Evolutionary conservation across 257 asterid species (phyloP).

Genomic region (Verbascum thapsus): DNA sequence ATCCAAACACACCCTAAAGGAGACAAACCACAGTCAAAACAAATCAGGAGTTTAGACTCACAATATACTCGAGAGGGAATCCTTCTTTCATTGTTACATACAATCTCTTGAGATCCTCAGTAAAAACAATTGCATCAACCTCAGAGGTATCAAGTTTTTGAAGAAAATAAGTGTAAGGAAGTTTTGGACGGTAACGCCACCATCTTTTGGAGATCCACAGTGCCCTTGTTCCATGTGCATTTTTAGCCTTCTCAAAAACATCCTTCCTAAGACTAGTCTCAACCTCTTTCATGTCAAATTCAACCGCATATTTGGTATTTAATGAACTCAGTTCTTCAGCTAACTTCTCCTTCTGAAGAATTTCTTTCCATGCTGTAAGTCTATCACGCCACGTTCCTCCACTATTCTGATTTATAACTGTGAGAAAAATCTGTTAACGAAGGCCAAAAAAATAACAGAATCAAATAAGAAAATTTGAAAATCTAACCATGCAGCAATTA

Average conservation of each 20-base stretch:
- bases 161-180: slow-evolving; percentile 92
- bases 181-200: slow-evolving; percentile 99
- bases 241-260: slow-evolving; percentile 66
- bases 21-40: slow-evolving; percentile 18
- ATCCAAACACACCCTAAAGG: too few species aligned
- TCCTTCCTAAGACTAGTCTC: slow-evolving; percentile 92
- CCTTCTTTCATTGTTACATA: slow-evolving; percentile 97
- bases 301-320: slow-evolving; percentile 80
- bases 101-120: slow-evolving; percentile 94
- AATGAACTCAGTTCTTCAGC: slow-evolving; percentile 66
- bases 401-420: slow-evolving; percentile 55
- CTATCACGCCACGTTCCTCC: slow-evolving; percentile 91
- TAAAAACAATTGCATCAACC: slow-evolving; percentile 94
- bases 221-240: slow-evolving; percentile 71
- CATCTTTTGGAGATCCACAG: slow-evolving; percentile 97
- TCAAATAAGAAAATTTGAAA: slow-evolving; percentile 15
- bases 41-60: slow-evolving; percentile 49
- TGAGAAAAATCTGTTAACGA: slow-evolving; percentile 28
- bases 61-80: slow-evolving; percentile 87
- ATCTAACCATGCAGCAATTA: slow-evolving; percentile 17
- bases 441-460: slow-evolving; percentile 23
- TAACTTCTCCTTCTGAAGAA: slow-evolving; percentile 75
- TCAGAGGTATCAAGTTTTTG: slow-evolving; percentile 94
- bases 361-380: slow-evolving; percentile 73
- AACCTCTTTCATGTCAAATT: slow-evolving; percentile 97